A percentile compares a stretch with the other conserved stretches of the same genome.
These are phyloP conservation scores for Gossypium davidsonii DNA, from an alignment of 441 rosid genomes.

Conservation along the genomic window DNA sequence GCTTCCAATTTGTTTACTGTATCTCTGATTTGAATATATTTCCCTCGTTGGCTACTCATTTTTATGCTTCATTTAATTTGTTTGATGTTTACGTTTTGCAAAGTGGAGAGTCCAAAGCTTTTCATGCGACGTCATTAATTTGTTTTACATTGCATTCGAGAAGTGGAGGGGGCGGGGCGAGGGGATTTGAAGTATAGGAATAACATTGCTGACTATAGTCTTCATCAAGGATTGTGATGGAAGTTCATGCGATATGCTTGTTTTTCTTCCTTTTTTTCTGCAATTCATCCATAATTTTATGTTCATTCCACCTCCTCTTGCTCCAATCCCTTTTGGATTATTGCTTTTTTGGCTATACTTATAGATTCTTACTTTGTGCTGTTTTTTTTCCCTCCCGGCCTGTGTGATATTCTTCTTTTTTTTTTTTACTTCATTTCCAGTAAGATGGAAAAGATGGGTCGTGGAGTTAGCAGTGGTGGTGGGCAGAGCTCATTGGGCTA, in stretches of 20 bases:
- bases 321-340: neutral
- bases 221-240: neutral
- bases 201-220: neutral
- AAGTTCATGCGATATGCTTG: neutral
- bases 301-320: neutral
- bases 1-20: neutral
- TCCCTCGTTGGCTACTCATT: neutral
- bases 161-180: neutral
- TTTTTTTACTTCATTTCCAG: neutral
- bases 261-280: neutral
- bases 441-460: slow-evolving; percentile 46
- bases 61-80: neutral
- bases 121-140: neutral
- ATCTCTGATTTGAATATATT: neutral
- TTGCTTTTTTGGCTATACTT: neutral
- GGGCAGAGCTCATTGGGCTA: slow-evolving; percentile 76
- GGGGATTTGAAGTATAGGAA: neutral
- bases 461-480: slow-evolving; percentile 75
- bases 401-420: neutral
- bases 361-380: neutral
- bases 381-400: neutral
- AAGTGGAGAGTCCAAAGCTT: neutral
- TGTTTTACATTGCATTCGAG: neutral
- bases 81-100: neutral
- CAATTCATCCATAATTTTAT: neutral